Base-by-base conservation (phyloP, 805 yeast species). In the Sugiyamaella qingdaonensis region DNA sequence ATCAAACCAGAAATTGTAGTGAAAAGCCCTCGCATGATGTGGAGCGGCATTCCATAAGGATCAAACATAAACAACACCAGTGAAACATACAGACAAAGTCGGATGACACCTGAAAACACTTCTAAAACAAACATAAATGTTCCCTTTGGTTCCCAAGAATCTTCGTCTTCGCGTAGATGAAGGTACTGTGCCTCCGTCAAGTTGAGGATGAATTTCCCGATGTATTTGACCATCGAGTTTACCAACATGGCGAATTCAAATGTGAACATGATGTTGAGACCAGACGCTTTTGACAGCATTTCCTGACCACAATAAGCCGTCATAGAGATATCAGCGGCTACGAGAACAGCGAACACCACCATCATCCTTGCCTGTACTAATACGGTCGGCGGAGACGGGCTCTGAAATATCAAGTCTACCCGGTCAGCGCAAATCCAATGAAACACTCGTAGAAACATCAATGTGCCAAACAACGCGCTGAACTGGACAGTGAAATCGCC, bases 391-490 rank as follows among this genome's bases (percentile, higher is more conserved):
- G 63, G 65, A 1, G 13, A 34, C 27, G 69, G 67, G 35, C 71
- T 68, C 62, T 80, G 85, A 61, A 76, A 74, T 2, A 78, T 57
- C 49, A 70, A 68, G 29, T 80, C 82, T 13, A 78, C 69, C 21
- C 87, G 64, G 52, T 80, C 84, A 36, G 72, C 69, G 44, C 85
- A 67, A 0, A 94, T 77, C 82, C 95, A 85, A 64, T 90, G 96
- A 71, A 86, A 82, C 1, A 85, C 82, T 63, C 84, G 85, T 64
- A 81, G 67, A 66, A 77, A 74, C 62, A 82, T 63, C 57, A 82
- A 61, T 11, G 73, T 61, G 4, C 69, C 55, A 2, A 75, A 70
- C 54, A 74, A 67, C 8, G 67, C 60, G 56, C 74, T 77, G n/a
- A 80, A 68, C 37, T 78, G 64, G 18, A 81, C 59, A 47, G 73